Base-by-base conservation (phyloP, 306 rosid genomes). In the Cucumis cinereus region DNA sequence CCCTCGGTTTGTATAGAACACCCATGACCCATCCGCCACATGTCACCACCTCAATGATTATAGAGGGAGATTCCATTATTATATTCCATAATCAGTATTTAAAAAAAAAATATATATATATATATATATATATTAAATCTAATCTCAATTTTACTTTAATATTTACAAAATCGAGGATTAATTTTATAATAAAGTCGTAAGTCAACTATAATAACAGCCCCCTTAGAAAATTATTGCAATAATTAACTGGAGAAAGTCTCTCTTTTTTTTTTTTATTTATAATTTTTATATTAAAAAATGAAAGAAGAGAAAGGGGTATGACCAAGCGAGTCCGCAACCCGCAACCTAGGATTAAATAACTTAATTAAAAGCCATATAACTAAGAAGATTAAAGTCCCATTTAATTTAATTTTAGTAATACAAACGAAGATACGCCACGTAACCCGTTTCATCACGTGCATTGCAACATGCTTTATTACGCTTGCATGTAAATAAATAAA, bases 291-390 rank as follows among this genome's bases (percentile, higher is more conserved):
- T n/a, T n/a, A n/a, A n/a, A n/a, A 15, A 10, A 54, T 15, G n/a
- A 43, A 43, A 43, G 7, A 1, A n/a, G 13, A 33, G 8, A 43
- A 36, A 33, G 7, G 26, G 19, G 75, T 63, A 50, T 64, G 82
- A 73, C 26, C 64, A 58, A 58, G 60, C 16, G 5, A 15, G 62
- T 47, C 78, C 56, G 2, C 4, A 43, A 45, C 5, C 16, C 8
- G 78, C 23, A 75, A 80, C 52, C 73, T 75, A 78, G 74, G 84
- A 78, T 72, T 72, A 70, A 47, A 47, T 22, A 70, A 47, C 24
- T 16, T 26, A 22, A 66, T 66, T 68, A 41, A 41, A 10, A 69
- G 33, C 38, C 14, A 14, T 15, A 23, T 45, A 45, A 43, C 14
- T 67, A 69, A 69, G 5, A 10, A n/a, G 9, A 66, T 19, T n/a